Percentiles rank a stretch among this genome's conserved stretches.
These are phyloP conservation scores for Goffeauzyma gilvescens DNA, from an alignment of 768 basidiomycete genomes.

Conservation along the genomic window DNA sequence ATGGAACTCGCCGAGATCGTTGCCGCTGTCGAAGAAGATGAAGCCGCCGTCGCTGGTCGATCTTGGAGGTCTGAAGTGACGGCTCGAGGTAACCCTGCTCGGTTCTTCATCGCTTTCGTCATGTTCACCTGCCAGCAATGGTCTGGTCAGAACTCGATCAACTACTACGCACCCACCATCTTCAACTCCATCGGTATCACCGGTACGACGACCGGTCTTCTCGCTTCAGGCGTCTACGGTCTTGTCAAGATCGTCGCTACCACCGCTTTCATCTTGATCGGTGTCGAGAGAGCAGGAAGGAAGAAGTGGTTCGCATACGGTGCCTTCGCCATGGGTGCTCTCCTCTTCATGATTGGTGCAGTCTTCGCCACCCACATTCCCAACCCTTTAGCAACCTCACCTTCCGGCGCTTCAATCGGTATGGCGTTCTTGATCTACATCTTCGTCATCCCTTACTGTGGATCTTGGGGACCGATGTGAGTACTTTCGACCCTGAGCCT, in stretches of 20 bases:
- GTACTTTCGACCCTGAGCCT: too few species aligned
- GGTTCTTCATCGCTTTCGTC: constrained; percentile 55
- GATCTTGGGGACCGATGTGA: constrained; percentile 71
- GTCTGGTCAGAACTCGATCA: constrained; percentile 54
- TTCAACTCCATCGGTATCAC: constrained; percentile 30
- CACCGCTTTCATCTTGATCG: constrained; percentile 30
- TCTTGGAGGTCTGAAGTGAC: constrained; percentile 54
- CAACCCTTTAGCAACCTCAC: constrained; percentile 30
- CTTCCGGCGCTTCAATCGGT: constrained; percentile 40
- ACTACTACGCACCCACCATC: constrained; percentile 32
- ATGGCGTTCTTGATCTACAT: constrained; percentile 78
- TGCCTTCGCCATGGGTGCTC: constrained; percentile 55
- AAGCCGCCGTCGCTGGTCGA: constrained; percentile 44
- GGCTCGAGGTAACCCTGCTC: constrained; percentile 59
- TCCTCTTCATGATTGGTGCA: constrained; percentile 69
- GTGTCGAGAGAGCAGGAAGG: constrained; percentile 31
- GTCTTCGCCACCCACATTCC: constrained; percentile 54
- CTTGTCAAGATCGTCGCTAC: constrained; percentile 35
- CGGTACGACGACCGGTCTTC: constrained; percentile 25
- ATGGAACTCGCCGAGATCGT: constrained; percentile 47
- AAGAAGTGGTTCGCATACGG: constrained; percentile 44
- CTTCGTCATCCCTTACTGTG: constrained; percentile 70
- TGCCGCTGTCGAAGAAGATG: constrained; percentile 58
- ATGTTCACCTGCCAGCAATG: constrained; percentile 52
- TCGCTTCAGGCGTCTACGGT: constrained; percentile 34